phyloP scores from a whole-genome alignment of 2,329 filamentous ascomycete genomes.

The Cytospora mali region DNA sequence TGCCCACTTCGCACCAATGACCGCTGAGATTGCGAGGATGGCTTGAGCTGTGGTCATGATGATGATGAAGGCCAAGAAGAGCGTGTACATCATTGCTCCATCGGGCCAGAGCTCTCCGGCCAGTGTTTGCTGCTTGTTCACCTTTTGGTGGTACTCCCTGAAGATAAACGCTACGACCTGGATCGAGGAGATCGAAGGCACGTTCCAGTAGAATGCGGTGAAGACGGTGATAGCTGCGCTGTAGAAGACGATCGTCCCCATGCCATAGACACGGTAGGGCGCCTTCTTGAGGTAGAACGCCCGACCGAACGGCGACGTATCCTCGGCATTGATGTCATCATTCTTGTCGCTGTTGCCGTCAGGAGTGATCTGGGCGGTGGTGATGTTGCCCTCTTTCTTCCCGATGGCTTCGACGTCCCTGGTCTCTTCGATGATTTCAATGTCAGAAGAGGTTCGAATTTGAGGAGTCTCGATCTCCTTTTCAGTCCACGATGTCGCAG shows the following conservation, averaged over 20 bases:
- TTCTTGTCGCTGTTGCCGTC: constrained; percentile 19
- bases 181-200: constrained; percentile 49
- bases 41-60: constrained; percentile 47
- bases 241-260: constrained; percentile 52
- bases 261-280: constrained; percentile 52
- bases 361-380: background rate
- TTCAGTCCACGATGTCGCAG: background rate
- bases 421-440: background rate
- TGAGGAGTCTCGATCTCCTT: background rate
- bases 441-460: background rate
- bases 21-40: constrained; percentile 45
- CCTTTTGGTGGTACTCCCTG: constrained; percentile 32
- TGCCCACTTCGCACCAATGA: constrained; percentile 54
- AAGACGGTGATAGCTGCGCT: constrained; percentile 49
- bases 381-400: background rate
- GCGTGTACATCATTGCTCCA: constrained; percentile 42
- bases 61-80: constrained; percentile 45
- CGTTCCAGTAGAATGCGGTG: constrained; percentile 54
- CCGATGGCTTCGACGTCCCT: background rate
- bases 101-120: constrained; percentile 36
- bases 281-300: constrained; percentile 57
- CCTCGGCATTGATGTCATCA: constrained; percentile 19
- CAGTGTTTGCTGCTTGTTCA: constrained; percentile 32
- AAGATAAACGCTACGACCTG: constrained; percentile 45
- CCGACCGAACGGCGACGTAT: constrained; percentile 53